These are phyloP conservation scores for Trichoderma sp. DNA, from an alignment of 2,329 filamentous ascomycete species.

Conservation along the genomic window DNA sequence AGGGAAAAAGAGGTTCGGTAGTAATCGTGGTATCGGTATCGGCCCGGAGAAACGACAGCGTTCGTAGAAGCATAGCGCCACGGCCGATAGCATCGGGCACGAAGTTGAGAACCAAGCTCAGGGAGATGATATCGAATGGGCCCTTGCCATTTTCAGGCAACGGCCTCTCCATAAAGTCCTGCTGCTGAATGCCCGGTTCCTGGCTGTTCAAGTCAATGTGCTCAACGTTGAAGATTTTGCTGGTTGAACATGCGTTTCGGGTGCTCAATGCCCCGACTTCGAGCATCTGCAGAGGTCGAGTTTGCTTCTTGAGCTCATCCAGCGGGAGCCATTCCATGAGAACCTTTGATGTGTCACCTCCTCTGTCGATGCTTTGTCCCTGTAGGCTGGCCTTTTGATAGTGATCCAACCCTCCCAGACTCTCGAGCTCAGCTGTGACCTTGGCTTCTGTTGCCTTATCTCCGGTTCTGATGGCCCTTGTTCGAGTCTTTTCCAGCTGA, in stretches of 20 bases:
- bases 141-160: conserved; percentile 63
- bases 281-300: conserved; percentile 62
- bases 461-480: conserved; percentile 55
- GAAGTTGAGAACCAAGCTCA: conserved; percentile 93
- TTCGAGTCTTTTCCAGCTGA: conserved; percentile 62
- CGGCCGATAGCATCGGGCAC: conserved; percentile 74
- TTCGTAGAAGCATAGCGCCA: conserved; percentile 83
- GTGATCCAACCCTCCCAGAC: conserved; percentile 60
- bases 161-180: conserved; percentile 92
- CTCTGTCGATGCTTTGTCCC: conserved; percentile 65
- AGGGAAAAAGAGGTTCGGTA: conserved; percentile 54
- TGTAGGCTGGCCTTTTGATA: conserved; percentile 71
- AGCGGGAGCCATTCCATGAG: conserved; percentile 62
- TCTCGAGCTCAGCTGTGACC: conserved; percentile 55
- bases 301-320: conserved; percentile 30
- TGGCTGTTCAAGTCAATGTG: conserved; percentile 92
- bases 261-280: conserved; percentile 88
- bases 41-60: conserved; percentile 65
- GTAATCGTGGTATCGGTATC: conserved; percentile 22
- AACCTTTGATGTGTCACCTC: conserved; percentile 66
- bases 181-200: conserved; percentile 74
- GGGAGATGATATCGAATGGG: conserved; percentile 83
- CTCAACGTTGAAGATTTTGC: conserved; percentile 68
- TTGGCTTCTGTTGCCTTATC: conserved; percentile 49
- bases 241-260: conserved; percentile 78